Evolutionary conservation across 805 yeast genomes (phyloP).

Genomic region (Myxozyma sirexii): DNA sequence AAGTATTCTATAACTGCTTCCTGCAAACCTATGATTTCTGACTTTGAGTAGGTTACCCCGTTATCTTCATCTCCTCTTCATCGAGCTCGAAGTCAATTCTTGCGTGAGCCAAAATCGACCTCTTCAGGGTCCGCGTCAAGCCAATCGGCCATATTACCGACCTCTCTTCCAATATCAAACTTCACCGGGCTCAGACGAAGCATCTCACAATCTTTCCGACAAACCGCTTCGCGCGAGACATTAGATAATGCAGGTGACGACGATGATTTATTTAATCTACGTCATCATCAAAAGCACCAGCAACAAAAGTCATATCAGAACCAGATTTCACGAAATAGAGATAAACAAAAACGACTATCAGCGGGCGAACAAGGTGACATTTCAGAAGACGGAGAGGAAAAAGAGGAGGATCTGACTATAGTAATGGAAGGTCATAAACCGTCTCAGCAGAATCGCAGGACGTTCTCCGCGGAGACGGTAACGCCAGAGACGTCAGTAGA

Average conservation of each 20-base stretch:
- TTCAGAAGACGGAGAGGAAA: not conserved
- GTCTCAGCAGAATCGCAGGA: constrained; percentile 1
- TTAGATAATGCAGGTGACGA: not conserved
- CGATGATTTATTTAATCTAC: not conserved
- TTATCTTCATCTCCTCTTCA: constrained; percentile 6
- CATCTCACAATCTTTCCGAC: not conserved
- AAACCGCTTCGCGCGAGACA: not conserved
- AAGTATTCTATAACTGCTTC: not conserved
- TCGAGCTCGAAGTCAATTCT: constrained; percentile 6
- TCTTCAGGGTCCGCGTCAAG: not conserved
- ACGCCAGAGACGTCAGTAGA: not conserved
- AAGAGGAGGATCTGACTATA: not conserved
- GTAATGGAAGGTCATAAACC: not conserved
- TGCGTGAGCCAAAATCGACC: constrained; percentile 2
- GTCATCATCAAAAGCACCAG: constrained; percentile 6
- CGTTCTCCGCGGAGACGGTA: constrained; percentile 8
- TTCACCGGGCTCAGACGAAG: constrained; percentile 1
- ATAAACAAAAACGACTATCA: not conserved
- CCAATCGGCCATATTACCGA: not conserved
- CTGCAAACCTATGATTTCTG: not conserved
- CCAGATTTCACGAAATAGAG: not conserved
- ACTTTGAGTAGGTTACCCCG: not conserved
- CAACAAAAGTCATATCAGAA: constrained; percentile 2
- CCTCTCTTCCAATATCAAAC: constrained; percentile 1
- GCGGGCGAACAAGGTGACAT: not conserved